Conservation (phyloP, 225 moss, liverwort and hornwort genomes). For the Polytrichum formosum region DNA sequence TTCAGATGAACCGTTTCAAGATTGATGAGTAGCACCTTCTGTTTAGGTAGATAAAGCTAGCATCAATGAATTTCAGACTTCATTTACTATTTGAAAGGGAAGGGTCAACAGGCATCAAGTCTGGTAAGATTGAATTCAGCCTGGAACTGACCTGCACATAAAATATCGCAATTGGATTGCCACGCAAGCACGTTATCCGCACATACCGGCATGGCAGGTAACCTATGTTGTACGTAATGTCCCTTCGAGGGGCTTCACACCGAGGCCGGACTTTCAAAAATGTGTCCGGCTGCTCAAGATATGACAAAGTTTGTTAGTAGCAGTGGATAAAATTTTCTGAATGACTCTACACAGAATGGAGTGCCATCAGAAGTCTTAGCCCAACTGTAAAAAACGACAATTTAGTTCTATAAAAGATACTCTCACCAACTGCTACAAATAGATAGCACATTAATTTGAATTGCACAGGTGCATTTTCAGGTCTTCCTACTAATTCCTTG, state of each 20-base stretch:
- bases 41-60: no score
- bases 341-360: not conserved
- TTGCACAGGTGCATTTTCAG: no score
- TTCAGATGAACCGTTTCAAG: no score
- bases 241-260: constrained; percentile 91
- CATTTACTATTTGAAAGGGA: no score
- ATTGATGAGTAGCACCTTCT: no score
- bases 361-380: not conserved
- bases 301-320: not conserved
- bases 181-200: constrained; percentile 83
- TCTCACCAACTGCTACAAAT: no score
- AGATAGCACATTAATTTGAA: no score
- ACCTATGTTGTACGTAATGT: constrained; percentile 72
- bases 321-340: not conserved
- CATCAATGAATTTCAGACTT: no score
- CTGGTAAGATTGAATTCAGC: not conserved
- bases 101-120: no score
- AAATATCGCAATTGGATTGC: constrained; percentile 91
- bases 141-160: constrained; percentile 66
- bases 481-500: no score
- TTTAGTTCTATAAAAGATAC: no score
- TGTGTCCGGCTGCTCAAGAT: constrained; percentile 71
- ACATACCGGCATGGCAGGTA: constrained; percentile 89
- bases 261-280: constrained; percentile 84
- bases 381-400: no score